Base-by-base conservation (phyloP, 345 rosid genomes). In the Euclidium syriacum region DNA sequence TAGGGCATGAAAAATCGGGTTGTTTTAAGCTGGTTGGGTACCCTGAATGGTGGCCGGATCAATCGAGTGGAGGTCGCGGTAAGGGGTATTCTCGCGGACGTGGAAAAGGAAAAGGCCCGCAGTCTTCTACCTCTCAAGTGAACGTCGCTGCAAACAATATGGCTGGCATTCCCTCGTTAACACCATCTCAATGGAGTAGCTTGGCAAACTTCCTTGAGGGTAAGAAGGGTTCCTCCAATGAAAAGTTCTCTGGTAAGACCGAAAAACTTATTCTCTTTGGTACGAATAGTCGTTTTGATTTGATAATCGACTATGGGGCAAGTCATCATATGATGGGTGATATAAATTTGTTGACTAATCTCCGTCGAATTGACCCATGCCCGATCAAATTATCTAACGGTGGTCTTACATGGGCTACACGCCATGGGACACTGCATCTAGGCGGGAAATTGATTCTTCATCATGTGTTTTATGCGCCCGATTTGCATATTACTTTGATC, bases 101-200 rank as follows among this genome's bases (percentile, higher is more conserved):
- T 14, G 23, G 47, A 0, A 15, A 10, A 3, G 10, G 16, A 6
- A 5, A 2, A 17, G 2, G n/a, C 7, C n/a, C n/a, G 2, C 0
- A 14, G 8, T 2, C n/a, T n/a, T n/a, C n/a, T n/a, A n/a, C n/a
- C n/a, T n/a, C n/a, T n/a, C n/a, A n/a, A n/a, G 20, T 18, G 10
- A 0, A 10, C 3, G 2, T 3, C 10, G 0, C 15, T 2, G 6
- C n/a, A n/a, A n/a, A 1, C 47, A 15, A 0, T 4, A 1, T 2
- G 0, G 2, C 10, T 7, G 11, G 47, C 5, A 9, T 42, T 42
- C 47, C 24, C 2, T 6, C 10, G 0, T 22, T 42, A 1, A 42
- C 10, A 16, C 4, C 24, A 0, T 20, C 12, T 6, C 47, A 42
- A 7, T 42, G 23, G 22, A 7, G 10, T 6, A 6, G 7, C 5